Conservation (phyloP, 2,329 filamentous ascomycete species). For the Tolypocladium paradoxum region DNA sequence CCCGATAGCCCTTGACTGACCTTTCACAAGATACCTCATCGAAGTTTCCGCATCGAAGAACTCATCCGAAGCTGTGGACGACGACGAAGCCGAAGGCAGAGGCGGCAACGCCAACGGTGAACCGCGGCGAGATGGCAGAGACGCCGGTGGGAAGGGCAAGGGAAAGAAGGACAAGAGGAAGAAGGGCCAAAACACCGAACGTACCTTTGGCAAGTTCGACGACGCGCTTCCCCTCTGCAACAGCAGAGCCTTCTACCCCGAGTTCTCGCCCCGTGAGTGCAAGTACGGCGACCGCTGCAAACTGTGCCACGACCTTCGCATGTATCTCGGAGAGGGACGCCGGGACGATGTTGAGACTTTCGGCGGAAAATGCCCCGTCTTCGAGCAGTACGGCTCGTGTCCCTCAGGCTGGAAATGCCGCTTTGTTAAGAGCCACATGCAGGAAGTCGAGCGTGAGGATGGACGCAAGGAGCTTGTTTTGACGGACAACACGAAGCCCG, state of each 20-base stretch:
- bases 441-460: conserved; percentile 66
- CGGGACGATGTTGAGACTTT: conserved; percentile 70
- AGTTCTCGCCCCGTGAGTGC: conserved; percentile 75
- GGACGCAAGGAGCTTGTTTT: conserved; percentile 75
- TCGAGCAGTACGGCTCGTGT: conserved; percentile 64
- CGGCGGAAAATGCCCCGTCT: conserved; percentile 71
- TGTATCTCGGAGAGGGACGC: conserved; percentile 74
- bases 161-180: conserved; percentile 39
- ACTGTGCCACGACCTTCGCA: conserved; percentile 72
- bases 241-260: conserved; percentile 57
- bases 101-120: conserved; percentile 21
- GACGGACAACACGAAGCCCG: conserved; percentile 28
- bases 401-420: conserved; percentile 88
- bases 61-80: conserved; percentile 23
- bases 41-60: conserved; percentile 17
- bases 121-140: conserved; percentile 46
- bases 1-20: conserved; percentile 1
- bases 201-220: conserved; percentile 68
- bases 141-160: conserved; percentile 26
- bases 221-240: conserved; percentile 72
- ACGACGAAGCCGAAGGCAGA: conserved; percentile 38
- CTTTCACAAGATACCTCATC: conserved; percentile 29
- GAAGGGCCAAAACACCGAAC: conserved; percentile 65
- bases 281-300: conserved; percentile 72
- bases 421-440: conserved; percentile 77